Evolutionary conservation across 495 filamentous ascomycete genomes (phyloP), one percentile per base, ranked within the genome.

Genomic region (Podospora pseudoanserina): DNA sequence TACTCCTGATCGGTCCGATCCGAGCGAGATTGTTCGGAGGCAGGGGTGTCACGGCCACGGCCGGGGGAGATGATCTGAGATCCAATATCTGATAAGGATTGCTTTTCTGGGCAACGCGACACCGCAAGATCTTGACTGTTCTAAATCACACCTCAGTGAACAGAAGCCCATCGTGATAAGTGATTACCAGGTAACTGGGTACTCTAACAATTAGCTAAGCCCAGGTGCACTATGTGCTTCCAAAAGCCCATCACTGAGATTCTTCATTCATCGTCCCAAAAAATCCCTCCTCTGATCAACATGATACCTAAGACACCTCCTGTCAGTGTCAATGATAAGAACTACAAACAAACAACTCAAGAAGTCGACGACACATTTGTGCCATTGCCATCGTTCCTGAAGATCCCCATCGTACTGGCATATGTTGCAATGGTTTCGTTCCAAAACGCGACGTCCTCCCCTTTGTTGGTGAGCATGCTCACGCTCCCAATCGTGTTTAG

Each of bases 401-500:
- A 76, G 11, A 70, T 68, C 4, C 70, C 74, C 26, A 77, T 34
- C 0, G 75, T 76, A 65, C 71, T 76, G 32, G 72, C 74, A 73
- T 75, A 76, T 15, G 74, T 74, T 3, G 71, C 74, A 5, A 53
- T 26, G 60, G 75, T 76, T 60, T 76, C 63, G 13, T 67, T 59
- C 76, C 74, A 76, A 6, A 65, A 49, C n/a, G 76, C 74, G 55
- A 78, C 28, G 44, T 78, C 76, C 2, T 63, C 15, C 18, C 67
- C 68, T n/a, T 58, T 23, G 16, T 58, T 61, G 16, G 76, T 78
- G 9, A 72, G 65, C 76, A 78, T 78, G 58, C 74, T 76, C 30
- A 78, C 76, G 20, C 70, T 75, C 5, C 76, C 76, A 26, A 78
- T 68, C 4, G 76, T 78, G 64, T 76, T 74, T 44, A 78, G 74